Evolutionary conservation across 768 basidiomycete genomes (phyloP), one percentile per base, ranked within the genome.

Genomic region (Clitopilus hobsonii): DNA sequence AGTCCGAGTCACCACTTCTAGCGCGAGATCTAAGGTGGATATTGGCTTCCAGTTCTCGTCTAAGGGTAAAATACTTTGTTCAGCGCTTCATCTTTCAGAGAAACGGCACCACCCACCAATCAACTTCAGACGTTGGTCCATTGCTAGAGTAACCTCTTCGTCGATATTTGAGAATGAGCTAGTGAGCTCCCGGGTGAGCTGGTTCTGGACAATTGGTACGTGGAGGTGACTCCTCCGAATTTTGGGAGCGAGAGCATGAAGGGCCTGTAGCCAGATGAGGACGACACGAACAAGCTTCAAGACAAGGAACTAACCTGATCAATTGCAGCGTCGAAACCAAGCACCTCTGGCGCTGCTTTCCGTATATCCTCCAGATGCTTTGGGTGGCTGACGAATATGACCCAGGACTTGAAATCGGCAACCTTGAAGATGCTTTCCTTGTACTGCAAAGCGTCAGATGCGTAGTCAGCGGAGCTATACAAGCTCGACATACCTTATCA

Each of bases 331-430:
- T 56, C 55, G 29, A 67, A 65, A 1, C 67, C 69, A 7, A 73
- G 57, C 4, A 65, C 65, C 25, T 73, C 65, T 18, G 69, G 64
- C 2, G 67, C 61, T 7, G 71, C 70, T 54, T 65, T 69, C 8
- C 67, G 63, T 6, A 74, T 49, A 10, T 74, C 73, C 20, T 70
- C 69, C 0, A 72, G 53, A 24, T 65, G 41, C 8, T 62, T 45
- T 20, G 60, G 56, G 1, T 69, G 65, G 22, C 60, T 64, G 13
- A 68, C 63, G 11, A 74, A 56, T 20, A 74, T 63, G 3, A 67
- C 57, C 73, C 73, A 74, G 30, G 63, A 62, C 16, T 51, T 45
- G 20, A 62, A 32, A 22, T 45, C 59, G 22, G 58, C 55, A 56
- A 47, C 49, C 55, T 45, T 29, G 56, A 59, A 22, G 50, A 36